These are phyloP conservation scores for Gaeumannomyces sp. DNA, from an alignment of 2,329 filamentous ascomycete species.

Conservation along the genomic window DNA sequence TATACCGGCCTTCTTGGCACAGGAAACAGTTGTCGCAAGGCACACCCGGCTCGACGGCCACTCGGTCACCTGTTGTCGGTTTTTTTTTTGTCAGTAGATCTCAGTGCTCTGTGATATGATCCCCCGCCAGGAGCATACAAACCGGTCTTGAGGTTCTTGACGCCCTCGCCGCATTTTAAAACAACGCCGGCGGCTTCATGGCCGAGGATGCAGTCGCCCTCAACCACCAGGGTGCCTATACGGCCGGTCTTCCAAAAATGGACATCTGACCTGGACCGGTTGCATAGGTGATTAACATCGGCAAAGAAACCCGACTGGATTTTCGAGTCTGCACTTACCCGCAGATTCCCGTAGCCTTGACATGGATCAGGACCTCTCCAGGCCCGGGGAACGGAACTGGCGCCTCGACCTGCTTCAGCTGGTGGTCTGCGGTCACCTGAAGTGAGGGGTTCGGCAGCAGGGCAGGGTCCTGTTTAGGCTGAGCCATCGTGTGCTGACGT, in stretches of 20 bases:
- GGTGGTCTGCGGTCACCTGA: conserved; percentile 54
- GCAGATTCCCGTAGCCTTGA: conserved; percentile 59
- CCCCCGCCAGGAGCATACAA: too few relatives aligned
- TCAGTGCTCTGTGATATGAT: too few relatives aligned
- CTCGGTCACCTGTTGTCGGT: conserved; percentile 45
- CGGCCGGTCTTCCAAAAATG: conserved; percentile 62
- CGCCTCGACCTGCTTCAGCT: conserved; percentile 48
- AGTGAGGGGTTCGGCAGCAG: conserved; percentile 44
- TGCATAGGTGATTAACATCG: neutral
- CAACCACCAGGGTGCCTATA: conserved; percentile 57
- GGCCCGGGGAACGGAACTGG: conserved; percentile 47
- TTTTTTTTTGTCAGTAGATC: neutral
- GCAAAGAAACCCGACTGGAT: neutral
- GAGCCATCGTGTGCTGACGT: neutral
- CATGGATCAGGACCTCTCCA: conserved; percentile 53
- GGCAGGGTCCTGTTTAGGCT: neutral
- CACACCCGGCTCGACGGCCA: conserved; percentile 61
- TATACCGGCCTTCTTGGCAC: conserved; percentile 54
- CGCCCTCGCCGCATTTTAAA: conserved; percentile 48
- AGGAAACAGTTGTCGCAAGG: conserved; percentile 56
- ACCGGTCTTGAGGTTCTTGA: conserved; percentile 41
- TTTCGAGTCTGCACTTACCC: conserved; percentile 34
- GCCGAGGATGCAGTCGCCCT: conserved; percentile 58
- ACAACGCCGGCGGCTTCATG: conserved; percentile 60
- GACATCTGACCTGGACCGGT: conserved; percentile 50